A percentile compares a stretch with the other conserved stretches of the same genome.
These are phyloP conservation scores for Sisymbrium irio DNA, from an alignment of 345 rosid genomes.

Conservation along the genomic window DNA sequence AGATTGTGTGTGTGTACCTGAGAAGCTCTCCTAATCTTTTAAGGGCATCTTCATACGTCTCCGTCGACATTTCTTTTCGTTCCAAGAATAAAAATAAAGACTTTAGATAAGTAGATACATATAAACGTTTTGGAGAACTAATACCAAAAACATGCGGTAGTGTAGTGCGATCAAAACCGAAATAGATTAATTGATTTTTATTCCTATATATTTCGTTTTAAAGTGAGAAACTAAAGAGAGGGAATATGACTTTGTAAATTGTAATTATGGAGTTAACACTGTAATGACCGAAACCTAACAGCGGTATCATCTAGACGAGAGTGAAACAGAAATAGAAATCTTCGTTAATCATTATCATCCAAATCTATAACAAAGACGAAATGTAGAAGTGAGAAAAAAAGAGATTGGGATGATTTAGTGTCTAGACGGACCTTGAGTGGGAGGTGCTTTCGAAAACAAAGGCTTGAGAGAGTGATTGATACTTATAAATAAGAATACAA, in stretches of 20 bases:
- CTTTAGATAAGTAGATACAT: neutral
- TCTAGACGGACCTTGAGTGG: neutral
- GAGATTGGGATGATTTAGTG: neutral
- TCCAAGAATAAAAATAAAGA: neutral
- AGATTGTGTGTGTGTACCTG: constrained; percentile 1
- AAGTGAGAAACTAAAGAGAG: neutral
- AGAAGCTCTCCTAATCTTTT: constrained; percentile 28
- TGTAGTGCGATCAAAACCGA: neutral
- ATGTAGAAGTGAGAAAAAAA: neutral
- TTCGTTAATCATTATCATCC: neutral
- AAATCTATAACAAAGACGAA: neutral
- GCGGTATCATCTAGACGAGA: neutral
- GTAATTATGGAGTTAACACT: neutral
- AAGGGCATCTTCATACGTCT: constrained; percentile 28
- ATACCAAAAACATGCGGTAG: neutral
- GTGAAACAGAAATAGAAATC: neutral
- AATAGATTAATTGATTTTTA: neutral
- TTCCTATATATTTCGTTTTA: neutral
- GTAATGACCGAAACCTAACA: neutral
- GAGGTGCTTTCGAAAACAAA: neutral
- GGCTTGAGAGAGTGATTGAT: constrained; percentile 4
- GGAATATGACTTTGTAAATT: neutral
- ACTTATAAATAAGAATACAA: constrained; percentile 5
- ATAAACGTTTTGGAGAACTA: neutral
- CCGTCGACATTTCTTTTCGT: constrained; percentile 26